Evolutionary conservation across 768 basidiomycete genomes (phyloP).

Genomic region (Clitopilus passeckerianus): DNA sequence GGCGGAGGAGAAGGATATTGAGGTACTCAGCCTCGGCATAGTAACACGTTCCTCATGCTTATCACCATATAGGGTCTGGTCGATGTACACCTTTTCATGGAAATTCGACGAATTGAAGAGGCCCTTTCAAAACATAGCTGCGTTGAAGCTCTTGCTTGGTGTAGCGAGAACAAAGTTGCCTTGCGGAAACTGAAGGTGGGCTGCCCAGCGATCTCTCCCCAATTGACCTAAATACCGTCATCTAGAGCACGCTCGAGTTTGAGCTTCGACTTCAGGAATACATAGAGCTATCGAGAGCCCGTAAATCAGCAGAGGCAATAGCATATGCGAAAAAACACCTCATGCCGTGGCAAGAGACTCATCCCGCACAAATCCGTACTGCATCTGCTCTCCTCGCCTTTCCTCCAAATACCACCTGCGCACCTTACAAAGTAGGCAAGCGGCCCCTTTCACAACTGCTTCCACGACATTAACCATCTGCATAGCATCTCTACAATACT

Average conservation of each 20-base stretch:
- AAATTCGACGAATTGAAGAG: slow-evolving; percentile 81
- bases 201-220: not conserved
- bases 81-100: slow-evolving; percentile 88
- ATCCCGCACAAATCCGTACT: slow-evolving; percentile 70
- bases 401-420: slow-evolving; percentile 62
- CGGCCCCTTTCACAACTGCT: not conserved
- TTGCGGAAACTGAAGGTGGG: slow-evolving; percentile 85
- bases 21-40: slow-evolving; percentile 40
- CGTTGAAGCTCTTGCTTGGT: slow-evolving; percentile 90
- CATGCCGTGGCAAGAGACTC: slow-evolving; percentile 76
- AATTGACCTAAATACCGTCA: not conserved
- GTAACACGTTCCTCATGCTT: not conserved
- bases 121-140: slow-evolving; percentile 75
- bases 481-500: slow-evolving; percentile 77
- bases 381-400: slow-evolving; percentile 77
- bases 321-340: slow-evolving; percentile 81
- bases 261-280: slow-evolving; percentile 94
- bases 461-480: slow-evolving; percentile 2
- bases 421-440: slow-evolving; percentile 68
- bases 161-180: slow-evolving; percentile 91
- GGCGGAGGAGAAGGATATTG: slow-evolving; percentile 72
- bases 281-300: slow-evolving; percentile 79
- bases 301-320: slow-evolving; percentile 72
- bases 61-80: slow-evolving; percentile 60
- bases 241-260: slow-evolving; percentile 91